These are phyloP conservation scores for Brettanomyces bruxellensis DNA, from an alignment of 805 yeast genomes.

Conservation along the genomic window DNA sequence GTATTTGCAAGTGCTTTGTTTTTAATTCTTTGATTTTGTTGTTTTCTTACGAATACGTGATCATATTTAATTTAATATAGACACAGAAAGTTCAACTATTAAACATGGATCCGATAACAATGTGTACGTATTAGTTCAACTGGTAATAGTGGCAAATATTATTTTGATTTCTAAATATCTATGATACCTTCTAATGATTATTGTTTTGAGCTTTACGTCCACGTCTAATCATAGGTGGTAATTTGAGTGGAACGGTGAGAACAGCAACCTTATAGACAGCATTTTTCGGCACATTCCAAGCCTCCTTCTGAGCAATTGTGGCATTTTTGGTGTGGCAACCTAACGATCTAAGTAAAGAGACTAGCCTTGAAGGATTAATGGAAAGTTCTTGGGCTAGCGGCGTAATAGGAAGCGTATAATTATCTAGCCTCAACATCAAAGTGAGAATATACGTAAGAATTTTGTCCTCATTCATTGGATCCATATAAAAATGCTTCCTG, in stretches of 20 bases:
- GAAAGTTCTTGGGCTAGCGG: slow-evolving; percentile 82
- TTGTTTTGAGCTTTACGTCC: background rate
- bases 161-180: background rate
- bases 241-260: slow-evolving; percentile 78
- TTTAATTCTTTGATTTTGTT: background rate
- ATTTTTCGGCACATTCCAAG: slow-evolving; percentile 52
- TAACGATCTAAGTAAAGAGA: slow-evolving; percentile 61
- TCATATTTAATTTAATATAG: background rate
- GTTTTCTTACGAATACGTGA: background rate
- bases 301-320: slow-evolving; percentile 66
- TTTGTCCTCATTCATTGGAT: slow-evolving; percentile 84
- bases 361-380: slow-evolving; percentile 65
- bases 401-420: slow-evolving; percentile 62
- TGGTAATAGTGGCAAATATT: background rate
- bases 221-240: slow-evolving; percentile 70
- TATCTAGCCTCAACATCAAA: slow-evolving; percentile 65
- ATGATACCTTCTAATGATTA: background rate
- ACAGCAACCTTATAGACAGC: slow-evolving; percentile 66
- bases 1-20: no score
- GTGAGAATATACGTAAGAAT: slow-evolving; percentile 72
- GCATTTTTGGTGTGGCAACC: slow-evolving; percentile 76
- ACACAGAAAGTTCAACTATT: no score
- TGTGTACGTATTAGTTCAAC: background rate
- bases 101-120: no score
- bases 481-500: slow-evolving; percentile 69